Evolutionary conservation across 805 yeast species (phyloP), one percentile per base, ranked within the genome.

Genomic region (Saccharomyces kudriavzevii): DNA sequence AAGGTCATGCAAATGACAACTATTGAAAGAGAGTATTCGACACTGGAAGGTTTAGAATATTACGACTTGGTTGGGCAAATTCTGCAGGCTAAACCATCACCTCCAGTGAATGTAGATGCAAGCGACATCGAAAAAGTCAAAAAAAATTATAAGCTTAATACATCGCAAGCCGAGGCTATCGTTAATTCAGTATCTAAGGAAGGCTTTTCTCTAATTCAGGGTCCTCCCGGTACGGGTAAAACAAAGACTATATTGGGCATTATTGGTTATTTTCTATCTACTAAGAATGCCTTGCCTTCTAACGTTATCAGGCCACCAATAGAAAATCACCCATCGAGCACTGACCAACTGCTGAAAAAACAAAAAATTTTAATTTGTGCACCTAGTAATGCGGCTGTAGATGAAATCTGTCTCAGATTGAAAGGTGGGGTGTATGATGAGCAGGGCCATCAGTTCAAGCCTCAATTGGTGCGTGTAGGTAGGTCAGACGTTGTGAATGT

Each of bases 171-270:
- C 0, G 76, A 72, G 29, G 99, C 99, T 0, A 88, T 94, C 54
- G 76, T 84, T 11, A 88, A 89, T 1, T 79, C 96, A 0, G 80
- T 83, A 29, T 68, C 75, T 25, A 74, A 79, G 8, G 75, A 75
- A 1, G 99, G 99, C 0, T 89, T 94, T 65, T 84, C 95, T 0
- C 75, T 94, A 51, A 91, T 94, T 68, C 99, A 94, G 71, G 99
- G 97, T 54, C 99, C 99, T 0, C 99, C 99, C 0, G 99, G 99
- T 70, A 92, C 98, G 0, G 99, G 99, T 74, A 94, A 94, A 68
- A 95, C 99, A 0, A 95, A 92, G 67, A 94, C 99, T 0, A 94
- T 95, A 71, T 68, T 94, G 47, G 97, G 97, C 25, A 84, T 92
- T 49, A 80, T 92, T 30, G 97, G 97, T 0, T 82, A 89, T 52